Evolutionary conservation across 805 yeast species (phyloP).

Genomic region (Schwanniomyces vanrijiae): DNA sequence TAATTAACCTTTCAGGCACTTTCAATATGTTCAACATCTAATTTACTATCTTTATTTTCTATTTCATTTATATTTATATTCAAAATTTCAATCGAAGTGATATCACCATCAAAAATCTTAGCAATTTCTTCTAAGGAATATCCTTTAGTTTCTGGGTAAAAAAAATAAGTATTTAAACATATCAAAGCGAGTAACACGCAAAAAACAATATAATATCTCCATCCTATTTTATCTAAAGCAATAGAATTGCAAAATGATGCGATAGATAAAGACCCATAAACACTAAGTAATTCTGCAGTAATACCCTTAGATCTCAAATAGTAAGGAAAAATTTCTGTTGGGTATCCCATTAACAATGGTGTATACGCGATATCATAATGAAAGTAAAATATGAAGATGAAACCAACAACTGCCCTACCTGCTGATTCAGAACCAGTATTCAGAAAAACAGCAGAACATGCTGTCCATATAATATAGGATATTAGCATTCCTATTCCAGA

Average conservation of each 20-base stretch:
- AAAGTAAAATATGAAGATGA: slow-evolving; percentile 22
- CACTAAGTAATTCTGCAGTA: slow-evolving; percentile 27
- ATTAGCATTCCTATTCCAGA: slow-evolving; percentile 15
- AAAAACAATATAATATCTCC: slow-evolving; percentile 46
- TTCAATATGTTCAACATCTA: too few relatives aligned
- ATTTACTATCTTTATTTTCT: too few relatives aligned
- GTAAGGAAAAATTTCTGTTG: slow-evolving; percentile 43
- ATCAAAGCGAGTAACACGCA: slow-evolving; percentile 29
- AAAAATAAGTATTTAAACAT: slow-evolving; percentile 27
- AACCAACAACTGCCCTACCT: slow-evolving; percentile 19
- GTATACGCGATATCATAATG: slow-evolving; percentile 32
- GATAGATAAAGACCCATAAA: too few relatives aligned
- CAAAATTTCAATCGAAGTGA: too few relatives aligned
- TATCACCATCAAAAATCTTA: slow-evolving; percentile 42
- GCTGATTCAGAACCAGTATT: slow-evolving; percentile 14
- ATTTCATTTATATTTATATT: too few relatives aligned
- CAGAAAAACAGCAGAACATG: slow-evolving; percentile 20
- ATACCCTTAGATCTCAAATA: slow-evolving; percentile 43
- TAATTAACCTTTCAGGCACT: too few relatives aligned
- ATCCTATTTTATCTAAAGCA: slow-evolving; percentile 41
- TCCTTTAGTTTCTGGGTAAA: slow-evolving; percentile 44
- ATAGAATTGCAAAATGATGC: slow-evolving; percentile 25
- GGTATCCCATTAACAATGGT: slow-evolving; percentile 47
- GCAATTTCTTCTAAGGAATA: slow-evolving; percentile 45
- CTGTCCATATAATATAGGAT: slow-evolving; percentile 23